Conservation (phyloP, 108 stramenopile species). For the Poteriospumella lacustris region DNA sequence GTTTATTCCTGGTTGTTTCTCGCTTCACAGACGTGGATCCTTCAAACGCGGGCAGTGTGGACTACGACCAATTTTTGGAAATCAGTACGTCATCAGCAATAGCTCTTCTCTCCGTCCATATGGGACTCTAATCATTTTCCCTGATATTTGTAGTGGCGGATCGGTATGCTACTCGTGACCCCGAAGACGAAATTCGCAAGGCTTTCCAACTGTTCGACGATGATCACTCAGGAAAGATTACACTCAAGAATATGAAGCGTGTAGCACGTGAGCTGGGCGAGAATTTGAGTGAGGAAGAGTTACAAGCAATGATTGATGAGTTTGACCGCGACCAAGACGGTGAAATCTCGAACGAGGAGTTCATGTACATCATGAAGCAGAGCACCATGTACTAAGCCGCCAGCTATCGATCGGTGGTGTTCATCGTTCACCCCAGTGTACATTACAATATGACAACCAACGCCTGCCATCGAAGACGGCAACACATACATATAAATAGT, state of each 20-base stretch:
- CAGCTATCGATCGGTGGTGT: neutral
- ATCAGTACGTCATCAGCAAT: constrained; percentile 33
- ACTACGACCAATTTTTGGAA: constrained; percentile 44
- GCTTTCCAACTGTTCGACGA: constrained; percentile 60
- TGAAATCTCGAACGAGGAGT: constrained; percentile 68
- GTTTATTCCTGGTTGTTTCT: neutral
- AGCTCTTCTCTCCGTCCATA: neutral
- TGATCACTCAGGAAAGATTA: constrained; percentile 49
- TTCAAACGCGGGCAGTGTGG: constrained; percentile 43
- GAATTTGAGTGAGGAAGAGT: constrained; percentile 53
- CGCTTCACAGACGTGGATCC: constrained; percentile 41
- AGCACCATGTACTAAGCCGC: constrained; percentile 38
- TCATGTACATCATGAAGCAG: constrained; percentile 80
- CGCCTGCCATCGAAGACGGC: neutral
- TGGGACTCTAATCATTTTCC: too few relatives aligned
- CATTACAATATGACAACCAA: neutral
- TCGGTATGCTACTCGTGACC: constrained; percentile 49
- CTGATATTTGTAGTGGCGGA: constrained; percentile 30
- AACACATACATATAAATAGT: too few relatives aligned
- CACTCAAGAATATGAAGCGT: constrained; percentile 47
- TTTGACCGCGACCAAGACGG: constrained; percentile 64
- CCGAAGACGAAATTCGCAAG: constrained; percentile 59
- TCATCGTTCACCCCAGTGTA: neutral
- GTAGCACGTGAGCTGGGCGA: constrained; percentile 63
- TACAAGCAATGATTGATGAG: constrained; percentile 44